These are phyloP conservation scores for Phytophthora macrochlamydospora DNA, from an alignment of 352 stramenopile genomes.

Conservation along the genomic window DNA sequence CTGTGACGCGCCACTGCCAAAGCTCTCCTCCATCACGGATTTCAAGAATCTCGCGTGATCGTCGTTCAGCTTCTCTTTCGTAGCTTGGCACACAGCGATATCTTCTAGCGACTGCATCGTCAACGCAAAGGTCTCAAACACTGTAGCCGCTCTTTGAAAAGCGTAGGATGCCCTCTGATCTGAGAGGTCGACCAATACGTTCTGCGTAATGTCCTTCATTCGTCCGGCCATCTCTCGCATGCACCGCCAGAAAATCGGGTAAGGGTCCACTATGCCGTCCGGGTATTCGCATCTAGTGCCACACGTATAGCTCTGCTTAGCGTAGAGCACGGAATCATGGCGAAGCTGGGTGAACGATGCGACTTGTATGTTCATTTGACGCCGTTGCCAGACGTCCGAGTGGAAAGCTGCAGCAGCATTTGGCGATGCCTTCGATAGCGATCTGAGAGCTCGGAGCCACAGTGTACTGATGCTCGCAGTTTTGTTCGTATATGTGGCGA, in stretches of 20 bases:
- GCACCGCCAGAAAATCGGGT: conserved; percentile 20
- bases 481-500: neutral
- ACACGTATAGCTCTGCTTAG: conserved; percentile 27
- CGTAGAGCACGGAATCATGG: conserved; percentile 30
- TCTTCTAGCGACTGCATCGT: conserved; percentile 20
- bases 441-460: conserved; percentile 23
- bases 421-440: conserved; percentile 17
- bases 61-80: conserved; percentile 3
- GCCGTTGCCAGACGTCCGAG: conserved; percentile 15
- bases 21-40: conserved; percentile 24
- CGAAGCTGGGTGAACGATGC: conserved; percentile 27
- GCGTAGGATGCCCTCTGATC: neutral
- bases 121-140: conserved; percentile 11
- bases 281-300: conserved; percentile 21
- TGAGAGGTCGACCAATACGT: neutral
- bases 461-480: conserved; percentile 18
- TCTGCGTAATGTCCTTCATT: conserved; percentile 14
- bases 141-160: neutral
- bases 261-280: conserved; percentile 29
- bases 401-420: conserved; percentile 13
- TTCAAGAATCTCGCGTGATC: conserved; percentile 23
- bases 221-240: conserved; percentile 14
- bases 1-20: neutral
- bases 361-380: conserved; percentile 30
- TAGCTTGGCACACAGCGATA: conserved; percentile 13